phyloP scores from a whole-genome alignment of 176 grass and related monocot species.

The Elaeis guineensis region DNA sequence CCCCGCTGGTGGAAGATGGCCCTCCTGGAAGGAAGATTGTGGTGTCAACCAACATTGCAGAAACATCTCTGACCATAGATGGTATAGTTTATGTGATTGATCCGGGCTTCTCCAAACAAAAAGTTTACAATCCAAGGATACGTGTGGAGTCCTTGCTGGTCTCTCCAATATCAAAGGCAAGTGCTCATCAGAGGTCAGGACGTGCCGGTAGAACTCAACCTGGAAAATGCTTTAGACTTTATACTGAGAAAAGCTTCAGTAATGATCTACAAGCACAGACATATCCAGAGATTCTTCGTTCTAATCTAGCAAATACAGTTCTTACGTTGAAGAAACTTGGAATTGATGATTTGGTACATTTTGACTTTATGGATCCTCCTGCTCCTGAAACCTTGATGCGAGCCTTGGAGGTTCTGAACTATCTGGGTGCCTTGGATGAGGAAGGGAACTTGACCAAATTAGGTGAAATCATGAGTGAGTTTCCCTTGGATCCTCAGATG shows the following conservation, averaged over 20 bases:
- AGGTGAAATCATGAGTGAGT: constrained; percentile 95
- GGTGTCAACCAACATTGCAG: constrained; percentile 92
- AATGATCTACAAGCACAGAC: constrained; percentile 88
- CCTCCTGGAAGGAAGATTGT: constrained; percentile 94
- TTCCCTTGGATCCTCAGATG: constrained; percentile 94
- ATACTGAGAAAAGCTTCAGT: constrained; percentile 82
- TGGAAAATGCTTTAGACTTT: constrained; percentile 93
- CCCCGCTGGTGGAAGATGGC: constrained; percentile 53
- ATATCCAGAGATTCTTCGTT: constrained; percentile 93
- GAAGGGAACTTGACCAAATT: constrained; percentile 78
- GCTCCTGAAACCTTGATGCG: constrained; percentile 93
- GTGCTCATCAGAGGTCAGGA: constrained; percentile 86
- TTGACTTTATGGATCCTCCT: constrained; percentile 99
- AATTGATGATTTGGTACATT: constrained; percentile 99
- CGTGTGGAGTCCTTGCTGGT: constrained; percentile 84
- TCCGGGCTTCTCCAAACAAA: constrained; percentile 94
- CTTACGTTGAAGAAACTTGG: constrained; percentile 93
- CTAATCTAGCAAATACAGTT: constrained; percentile 91
- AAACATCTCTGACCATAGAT: constrained; percentile 94
- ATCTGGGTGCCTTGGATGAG: constrained; percentile 75
- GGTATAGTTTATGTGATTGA: constrained; percentile 98
- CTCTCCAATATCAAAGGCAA: constrained; percentile 97
- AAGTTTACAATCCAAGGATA: constrained; percentile 89
- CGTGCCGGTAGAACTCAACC: constrained; percentile 92
- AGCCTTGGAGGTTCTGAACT: constrained; percentile 89